Evolutionary conservation across 352 stramenopile species (phyloP).

Genomic region (Globisporangium alternatum): DNA sequence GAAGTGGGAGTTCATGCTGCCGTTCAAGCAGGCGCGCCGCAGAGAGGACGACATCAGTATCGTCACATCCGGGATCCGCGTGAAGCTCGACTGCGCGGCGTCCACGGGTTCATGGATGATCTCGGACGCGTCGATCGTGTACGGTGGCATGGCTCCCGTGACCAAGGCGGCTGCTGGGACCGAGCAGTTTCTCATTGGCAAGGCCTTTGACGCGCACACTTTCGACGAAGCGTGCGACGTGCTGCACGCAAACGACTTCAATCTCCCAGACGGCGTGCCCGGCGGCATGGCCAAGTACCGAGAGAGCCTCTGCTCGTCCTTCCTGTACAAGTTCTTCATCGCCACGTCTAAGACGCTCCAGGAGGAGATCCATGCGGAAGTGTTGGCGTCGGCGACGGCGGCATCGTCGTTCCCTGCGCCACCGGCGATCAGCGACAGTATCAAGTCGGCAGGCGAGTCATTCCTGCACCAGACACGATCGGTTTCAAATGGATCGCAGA

Average conservation of each 20-base stretch:
- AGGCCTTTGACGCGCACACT: constrained; percentile 71
- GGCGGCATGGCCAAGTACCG: constrained; percentile 95
- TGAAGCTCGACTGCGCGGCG: constrained; percentile 64
- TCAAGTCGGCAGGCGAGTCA: constrained; percentile 49
- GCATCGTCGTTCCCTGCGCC: constrained; percentile 19
- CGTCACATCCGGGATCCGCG: constrained; percentile 92
- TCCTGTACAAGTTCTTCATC: constrained; percentile 95
- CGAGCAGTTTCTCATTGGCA: constrained; percentile 75
- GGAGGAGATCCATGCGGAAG: constrained; percentile 25
- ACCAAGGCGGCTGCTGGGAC: constrained; percentile 53
- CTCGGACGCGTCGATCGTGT: constrained; percentile 51
- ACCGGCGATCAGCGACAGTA: constrained; percentile 32
- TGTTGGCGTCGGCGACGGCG: constrained; percentile 10
- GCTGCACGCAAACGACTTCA: constrained; percentile 86
- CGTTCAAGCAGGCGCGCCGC: constrained; percentile 95
- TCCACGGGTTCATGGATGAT: constrained; percentile 79
- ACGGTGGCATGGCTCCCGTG: constrained; percentile 68
- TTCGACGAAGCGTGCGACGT: constrained; percentile 83
- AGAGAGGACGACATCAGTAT: constrained; percentile 98
- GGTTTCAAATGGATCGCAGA: constrained; percentile 52
- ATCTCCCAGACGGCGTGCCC: constrained; percentile 88
- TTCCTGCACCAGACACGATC: constrained; percentile 59
- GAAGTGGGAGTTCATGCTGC: constrained; percentile 91
- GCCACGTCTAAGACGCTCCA: constrained; percentile 56
- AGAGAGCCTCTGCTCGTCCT: constrained; percentile 92